Evolutionary conservation across 1,284 basidiomycete genomes (phyloP).

Genomic region (Heterobasidion irregulare): DNA sequence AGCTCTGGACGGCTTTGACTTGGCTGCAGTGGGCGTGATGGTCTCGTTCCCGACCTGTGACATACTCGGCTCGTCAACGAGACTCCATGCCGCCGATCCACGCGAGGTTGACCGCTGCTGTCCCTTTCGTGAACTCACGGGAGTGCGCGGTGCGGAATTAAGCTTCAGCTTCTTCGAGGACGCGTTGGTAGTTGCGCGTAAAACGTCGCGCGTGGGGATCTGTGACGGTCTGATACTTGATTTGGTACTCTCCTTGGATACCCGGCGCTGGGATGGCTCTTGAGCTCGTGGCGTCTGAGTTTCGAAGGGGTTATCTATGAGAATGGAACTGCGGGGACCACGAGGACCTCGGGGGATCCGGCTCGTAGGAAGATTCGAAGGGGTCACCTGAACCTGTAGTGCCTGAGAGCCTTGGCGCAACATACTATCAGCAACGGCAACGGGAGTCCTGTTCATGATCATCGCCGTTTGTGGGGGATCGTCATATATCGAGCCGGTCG

Average conservation of each 20-base stretch:
- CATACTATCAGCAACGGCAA: conserved; percentile 1
- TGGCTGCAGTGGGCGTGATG: not conserved
- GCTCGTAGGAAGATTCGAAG: conserved; percentile 4
- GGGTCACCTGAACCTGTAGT: conserved; percentile 1
- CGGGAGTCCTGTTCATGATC: conserved; percentile 11
- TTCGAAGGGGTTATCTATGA: not conserved
- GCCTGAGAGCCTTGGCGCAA: conserved; percentile 1
- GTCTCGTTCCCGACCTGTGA: not conserved
- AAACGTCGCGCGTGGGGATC: not conserved
- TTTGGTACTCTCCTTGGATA: not conserved
- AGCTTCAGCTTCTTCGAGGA: not conserved
- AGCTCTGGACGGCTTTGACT: not conserved
- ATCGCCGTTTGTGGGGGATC: conserved; percentile 11
- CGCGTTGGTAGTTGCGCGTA: conserved; percentile 4
- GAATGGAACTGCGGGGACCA: conserved; percentile 10
- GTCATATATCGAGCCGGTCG: conserved; percentile 9
- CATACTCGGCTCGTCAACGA: not conserved
- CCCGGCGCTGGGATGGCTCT: not conserved
- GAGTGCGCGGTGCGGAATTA: not conserved
- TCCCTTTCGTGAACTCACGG: conserved; percentile 1
- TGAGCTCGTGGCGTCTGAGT: not conserved
- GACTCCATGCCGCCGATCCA: conserved; percentile 1
- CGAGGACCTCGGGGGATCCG: conserved; percentile 35
- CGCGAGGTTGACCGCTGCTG: conserved; percentile 9
- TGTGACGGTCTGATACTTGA: not conserved